Conservation (phyloP, 768 basidiomycete species). For the Kwoniella dejecticola region DNA sequence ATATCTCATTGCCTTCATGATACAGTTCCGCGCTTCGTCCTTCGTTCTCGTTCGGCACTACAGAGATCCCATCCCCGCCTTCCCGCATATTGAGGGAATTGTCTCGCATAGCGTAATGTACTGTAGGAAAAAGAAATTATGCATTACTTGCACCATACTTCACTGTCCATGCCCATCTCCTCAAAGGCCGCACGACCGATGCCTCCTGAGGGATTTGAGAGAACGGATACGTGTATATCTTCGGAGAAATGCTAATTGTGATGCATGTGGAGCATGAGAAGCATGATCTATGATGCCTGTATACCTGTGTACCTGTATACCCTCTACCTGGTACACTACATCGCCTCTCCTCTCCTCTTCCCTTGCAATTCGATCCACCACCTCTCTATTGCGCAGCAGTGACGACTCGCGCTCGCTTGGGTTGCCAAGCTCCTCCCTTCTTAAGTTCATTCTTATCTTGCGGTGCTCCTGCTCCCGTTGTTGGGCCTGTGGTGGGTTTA, state of each 20-base stretch:
- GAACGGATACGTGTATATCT: no score
- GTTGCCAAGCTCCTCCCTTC: constrained; percentile 19
- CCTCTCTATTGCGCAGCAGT: constrained; percentile 16
- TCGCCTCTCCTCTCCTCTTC: not conserved
- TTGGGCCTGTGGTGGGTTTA: constrained; percentile 3
- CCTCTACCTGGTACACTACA: no score
- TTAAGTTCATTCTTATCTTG: constrained; percentile 12
- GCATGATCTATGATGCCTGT: not conserved
- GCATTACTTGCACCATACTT: no score
- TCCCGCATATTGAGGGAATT: constrained; percentile 2
- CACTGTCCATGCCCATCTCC: no score
- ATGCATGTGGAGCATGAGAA: not conserved
- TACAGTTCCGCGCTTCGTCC: not conserved
- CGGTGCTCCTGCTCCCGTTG: constrained; percentile 6
- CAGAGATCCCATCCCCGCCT: constrained; percentile 1
- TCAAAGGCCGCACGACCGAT: no score
- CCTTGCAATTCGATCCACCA: not conserved
- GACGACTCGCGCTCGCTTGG: constrained; percentile 16
- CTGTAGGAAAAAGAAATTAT: no score
- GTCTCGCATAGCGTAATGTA: constrained; percentile 5
- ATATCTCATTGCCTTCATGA: not conserved
- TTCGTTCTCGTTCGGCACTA: constrained; percentile 2
- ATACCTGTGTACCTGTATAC: no score
- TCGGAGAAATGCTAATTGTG: not conserved
- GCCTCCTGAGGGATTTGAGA: no score